Evolutionary conservation across 108 stramenopile genomes (phyloP).

Genomic region (Bacterosira constricta): DNA sequence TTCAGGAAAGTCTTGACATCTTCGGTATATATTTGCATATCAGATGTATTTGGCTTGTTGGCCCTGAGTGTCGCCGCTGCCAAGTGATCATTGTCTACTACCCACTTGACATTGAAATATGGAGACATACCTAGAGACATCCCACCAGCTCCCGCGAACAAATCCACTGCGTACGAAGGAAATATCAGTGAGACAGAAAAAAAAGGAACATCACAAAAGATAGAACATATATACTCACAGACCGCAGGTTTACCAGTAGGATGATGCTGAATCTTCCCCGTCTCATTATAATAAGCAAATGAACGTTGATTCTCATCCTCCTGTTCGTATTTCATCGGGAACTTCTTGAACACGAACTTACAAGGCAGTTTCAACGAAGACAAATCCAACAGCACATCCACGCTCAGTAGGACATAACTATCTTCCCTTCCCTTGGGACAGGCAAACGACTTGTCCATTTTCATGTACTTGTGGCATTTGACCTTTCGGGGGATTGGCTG

Average conservation of each 20-base stretch:
- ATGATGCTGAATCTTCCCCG: conserved; percentile 25
- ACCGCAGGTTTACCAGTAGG: conserved; percentile 22
- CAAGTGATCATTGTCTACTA: conserved; percentile 39
- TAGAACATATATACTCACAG: conserved; percentile 14
- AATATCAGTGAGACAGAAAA: not conserved
- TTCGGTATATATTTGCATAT: conserved; percentile 36
- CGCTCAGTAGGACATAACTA: conserved; percentile 12
- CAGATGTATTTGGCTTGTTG: conserved; percentile 19
- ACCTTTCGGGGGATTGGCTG: conserved; percentile 11
- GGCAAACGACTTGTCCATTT: conserved; percentile 23
- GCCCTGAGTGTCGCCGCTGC: conserved; percentile 32
- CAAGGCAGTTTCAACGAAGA: conserved; percentile 13
- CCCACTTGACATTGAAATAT: conserved; percentile 49
- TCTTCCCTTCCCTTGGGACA: conserved; percentile 37
- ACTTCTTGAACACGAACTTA: not conserved
- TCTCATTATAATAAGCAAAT: conserved; percentile 29
- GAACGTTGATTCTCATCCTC: conserved; percentile 21
- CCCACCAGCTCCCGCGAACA: conserved; percentile 53
- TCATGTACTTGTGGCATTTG: conserved; percentile 25
- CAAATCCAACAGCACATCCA: conserved; percentile 25
- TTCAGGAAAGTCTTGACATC: conserved; percentile 35
- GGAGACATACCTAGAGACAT: conserved; percentile 48
- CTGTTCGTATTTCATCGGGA: conserved; percentile 24
- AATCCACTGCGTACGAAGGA: conserved; percentile 20
- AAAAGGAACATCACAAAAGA: not conserved